Evolutionary conservation across 2,329 filamentous ascomycete genomes (phyloP).

Genomic region (Neophaeococcomyces mojaviensis): DNA sequence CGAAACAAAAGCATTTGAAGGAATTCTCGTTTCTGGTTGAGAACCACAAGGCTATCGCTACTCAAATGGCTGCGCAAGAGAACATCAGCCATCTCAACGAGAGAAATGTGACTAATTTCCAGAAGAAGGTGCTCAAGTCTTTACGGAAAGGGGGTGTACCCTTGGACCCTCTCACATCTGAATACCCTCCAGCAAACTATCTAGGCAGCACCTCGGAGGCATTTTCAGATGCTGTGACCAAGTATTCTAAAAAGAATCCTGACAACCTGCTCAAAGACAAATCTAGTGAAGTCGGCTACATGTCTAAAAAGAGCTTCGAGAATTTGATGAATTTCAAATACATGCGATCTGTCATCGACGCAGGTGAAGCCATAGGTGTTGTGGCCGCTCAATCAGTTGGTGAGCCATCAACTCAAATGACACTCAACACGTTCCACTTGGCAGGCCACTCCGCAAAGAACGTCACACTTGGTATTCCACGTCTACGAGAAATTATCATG

Average conservation of each 20-base stretch:
- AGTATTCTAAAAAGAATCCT: conserved; percentile 72
- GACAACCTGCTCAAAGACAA: conserved; percentile 54
- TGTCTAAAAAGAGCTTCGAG: conserved; percentile 67
- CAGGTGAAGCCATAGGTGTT: conserved; percentile 92
- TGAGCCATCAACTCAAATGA: conserved; percentile 98
- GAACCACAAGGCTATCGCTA: conserved; percentile 74
- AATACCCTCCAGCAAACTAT: conserved; percentile 67
- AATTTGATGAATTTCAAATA: conserved; percentile 87
- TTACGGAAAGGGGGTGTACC: conserved; percentile 39
- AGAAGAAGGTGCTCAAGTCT: conserved; percentile 59
- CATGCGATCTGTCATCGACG: conserved; percentile 81
- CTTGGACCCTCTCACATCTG: conserved; percentile 67
- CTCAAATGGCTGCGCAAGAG: conserved; percentile 63
- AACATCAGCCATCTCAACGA: conserved; percentile 9
- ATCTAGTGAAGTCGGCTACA: conserved; percentile 42
- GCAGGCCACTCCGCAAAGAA: conserved; percentile 97
- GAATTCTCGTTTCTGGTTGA: conserved; percentile 86
- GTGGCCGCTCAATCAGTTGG: conserved; percentile 94
- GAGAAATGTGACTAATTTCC: conserved; percentile 31
- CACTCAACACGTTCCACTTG: conserved; percentile 98
- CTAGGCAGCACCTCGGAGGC: conserved; percentile 83
- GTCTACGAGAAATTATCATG: conserved; percentile 96
- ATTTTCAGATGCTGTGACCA: conserved; percentile 64
- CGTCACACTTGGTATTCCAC: conserved; percentile 96
- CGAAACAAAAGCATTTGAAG: conserved; percentile 83